A percentile compares a stretch with the other conserved stretches of the same genome.
These are phyloP conservation scores for Colletotrichum tofieldiae DNA, from an alignment of 2,329 filamentous ascomycete species.

Conservation along the genomic window DNA sequence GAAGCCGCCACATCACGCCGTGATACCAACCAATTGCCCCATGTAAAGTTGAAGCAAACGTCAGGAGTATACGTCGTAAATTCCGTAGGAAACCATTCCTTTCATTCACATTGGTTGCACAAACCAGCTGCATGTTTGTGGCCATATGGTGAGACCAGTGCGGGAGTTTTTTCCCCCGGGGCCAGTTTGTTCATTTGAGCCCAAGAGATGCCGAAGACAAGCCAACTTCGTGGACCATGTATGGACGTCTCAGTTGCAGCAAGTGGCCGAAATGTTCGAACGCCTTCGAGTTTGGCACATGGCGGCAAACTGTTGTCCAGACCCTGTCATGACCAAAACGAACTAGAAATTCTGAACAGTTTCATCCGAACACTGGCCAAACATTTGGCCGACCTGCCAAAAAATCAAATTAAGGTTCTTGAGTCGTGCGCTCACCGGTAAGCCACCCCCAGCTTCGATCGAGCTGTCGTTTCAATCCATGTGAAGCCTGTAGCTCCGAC, in stretches of 20 bases:
- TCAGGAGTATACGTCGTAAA: neutral
- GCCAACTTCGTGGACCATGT: conserved; percentile 15
- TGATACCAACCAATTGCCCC: neutral
- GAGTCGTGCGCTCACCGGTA: conserved; percentile 9
- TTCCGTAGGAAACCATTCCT: neutral
- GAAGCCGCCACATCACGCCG: neutral
- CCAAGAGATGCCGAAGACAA: neutral
- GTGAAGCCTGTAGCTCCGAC: conserved; percentile 6
- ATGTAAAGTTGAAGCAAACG: neutral
- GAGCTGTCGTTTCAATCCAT: conserved; percentile 19
- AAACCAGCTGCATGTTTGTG: conserved; percentile 20
- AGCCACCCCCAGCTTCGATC: conserved; percentile 19
- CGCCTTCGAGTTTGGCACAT: conserved; percentile 3
- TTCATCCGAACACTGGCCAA: conserved; percentile 33
- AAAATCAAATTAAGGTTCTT: conserved; percentile 20
- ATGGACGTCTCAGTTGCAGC: neutral
- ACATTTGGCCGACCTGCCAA: conserved; percentile 9
- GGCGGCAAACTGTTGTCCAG: conserved; percentile 3
- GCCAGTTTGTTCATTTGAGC: neutral
- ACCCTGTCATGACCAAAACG: neutral
- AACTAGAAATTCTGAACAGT: neutral
- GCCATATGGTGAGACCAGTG: neutral
- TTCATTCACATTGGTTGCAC: conserved; percentile 12
- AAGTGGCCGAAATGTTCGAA: conserved; percentile 7
- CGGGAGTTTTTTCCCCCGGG: neutral